These are phyloP conservation scores for Mycena albidolilacea DNA, from an alignment of 768 basidiomycete species.

Conservation along the genomic window DNA sequence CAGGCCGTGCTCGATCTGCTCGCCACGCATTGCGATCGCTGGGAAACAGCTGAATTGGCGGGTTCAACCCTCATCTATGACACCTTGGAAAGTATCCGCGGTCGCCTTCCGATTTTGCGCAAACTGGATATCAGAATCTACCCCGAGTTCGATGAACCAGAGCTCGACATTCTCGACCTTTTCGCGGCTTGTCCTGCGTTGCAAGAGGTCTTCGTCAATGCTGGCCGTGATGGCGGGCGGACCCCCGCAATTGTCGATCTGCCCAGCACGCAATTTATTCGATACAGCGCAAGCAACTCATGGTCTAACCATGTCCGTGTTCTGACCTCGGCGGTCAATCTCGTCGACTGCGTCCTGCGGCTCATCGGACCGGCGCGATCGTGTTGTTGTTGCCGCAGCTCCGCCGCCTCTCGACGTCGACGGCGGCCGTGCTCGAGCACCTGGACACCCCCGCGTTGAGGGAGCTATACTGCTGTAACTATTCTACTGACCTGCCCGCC, in stretches of 20 bases:
- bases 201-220: slow-evolving; percentile 10
- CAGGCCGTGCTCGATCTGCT: background rate
- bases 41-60: background rate
- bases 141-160: background rate
- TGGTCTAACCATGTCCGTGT: background rate
- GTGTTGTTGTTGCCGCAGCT: slow-evolving; percentile 1
- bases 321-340: slow-evolving; percentile 4
- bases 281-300: background rate
- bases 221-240: no score
- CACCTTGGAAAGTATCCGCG: background rate
- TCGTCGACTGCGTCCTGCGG: slow-evolving; percentile 16
- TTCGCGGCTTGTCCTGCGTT: slow-evolving; percentile 1
- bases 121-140: background rate
- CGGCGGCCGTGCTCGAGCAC: background rate
- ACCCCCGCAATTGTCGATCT: background rate
- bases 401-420: slow-evolving; percentile 17
- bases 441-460: slow-evolving; percentile 9
- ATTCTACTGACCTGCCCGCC: background rate
- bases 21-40: background rate
- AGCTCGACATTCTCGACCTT: background rate
- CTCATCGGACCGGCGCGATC: background rate
- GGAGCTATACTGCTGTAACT: background rate
- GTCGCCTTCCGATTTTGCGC: background rate
- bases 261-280: slow-evolving; percentile 1
- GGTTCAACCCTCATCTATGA: background rate